These are phyloP conservation scores for Spatholobus suberectus DNA, from an alignment of 306 rosid genomes.

Conservation along the genomic window DNA sequence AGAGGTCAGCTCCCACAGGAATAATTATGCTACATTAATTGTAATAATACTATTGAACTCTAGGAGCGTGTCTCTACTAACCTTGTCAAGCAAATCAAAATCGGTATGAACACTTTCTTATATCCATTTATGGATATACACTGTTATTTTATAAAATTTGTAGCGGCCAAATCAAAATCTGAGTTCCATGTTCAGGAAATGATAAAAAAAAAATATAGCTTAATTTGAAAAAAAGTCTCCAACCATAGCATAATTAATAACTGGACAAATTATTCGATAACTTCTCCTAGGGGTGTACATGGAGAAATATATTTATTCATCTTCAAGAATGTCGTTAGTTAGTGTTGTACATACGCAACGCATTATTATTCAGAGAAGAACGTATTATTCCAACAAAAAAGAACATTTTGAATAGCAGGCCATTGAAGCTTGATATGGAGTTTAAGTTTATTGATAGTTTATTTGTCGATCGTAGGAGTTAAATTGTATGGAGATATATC, in stretches of 20 bases:
- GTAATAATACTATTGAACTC: neutral
- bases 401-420: too few relatives aligned
- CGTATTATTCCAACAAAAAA: neutral
- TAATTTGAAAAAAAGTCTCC: conserved; percentile 3
- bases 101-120: neutral
- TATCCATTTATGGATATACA: neutral
- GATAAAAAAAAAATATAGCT: neutral
- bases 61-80: neutral
- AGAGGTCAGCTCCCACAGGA: conserved; percentile 26
- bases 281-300: neutral
- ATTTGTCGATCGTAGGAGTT: too few relatives aligned
- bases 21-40: neutral
- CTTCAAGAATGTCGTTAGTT: neutral
- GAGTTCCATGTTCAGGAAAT: neutral
- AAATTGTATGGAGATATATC: neutral
- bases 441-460: too few relatives aligned
- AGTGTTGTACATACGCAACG: neutral
- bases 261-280: neutral
- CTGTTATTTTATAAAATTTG: neutral
- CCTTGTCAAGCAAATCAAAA: conserved; percentile 19
- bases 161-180: neutral
- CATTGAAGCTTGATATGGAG: too few relatives aligned
- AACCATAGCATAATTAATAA: conserved; percentile 1
- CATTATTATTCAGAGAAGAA: neutral
- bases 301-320: neutral